These are phyloP conservation scores for Yueomyces sp. DNA, from an alignment of 805 yeast genomes.

Conservation along the genomic window DNA sequence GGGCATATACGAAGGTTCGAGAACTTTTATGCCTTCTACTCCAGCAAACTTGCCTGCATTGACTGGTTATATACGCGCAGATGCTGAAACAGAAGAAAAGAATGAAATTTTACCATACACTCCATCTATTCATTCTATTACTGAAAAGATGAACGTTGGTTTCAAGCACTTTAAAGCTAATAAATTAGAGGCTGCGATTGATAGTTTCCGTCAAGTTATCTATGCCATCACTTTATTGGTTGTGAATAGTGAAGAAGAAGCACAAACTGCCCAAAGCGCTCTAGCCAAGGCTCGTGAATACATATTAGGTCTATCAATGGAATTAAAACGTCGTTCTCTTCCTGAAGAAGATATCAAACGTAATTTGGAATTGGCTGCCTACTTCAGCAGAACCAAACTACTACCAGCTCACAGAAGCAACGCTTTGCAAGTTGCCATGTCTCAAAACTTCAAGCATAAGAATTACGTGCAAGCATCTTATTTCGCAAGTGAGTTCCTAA, in stretches of 20 bases:
- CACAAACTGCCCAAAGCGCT: constrained; percentile 57
- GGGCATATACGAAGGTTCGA: constrained; percentile 72
- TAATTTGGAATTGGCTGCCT: constrained; percentile 88
- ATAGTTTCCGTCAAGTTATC: constrained; percentile 63
- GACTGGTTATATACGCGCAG: constrained; percentile 49
- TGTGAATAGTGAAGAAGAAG: constrained; percentile 65
- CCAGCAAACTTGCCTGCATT: constrained; percentile 63
- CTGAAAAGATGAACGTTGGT: constrained; percentile 49
- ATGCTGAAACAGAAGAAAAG: constrained; percentile 41
- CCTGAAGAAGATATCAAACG: constrained; percentile 64
- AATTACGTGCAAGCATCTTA: constrained; percentile 80
- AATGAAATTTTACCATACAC: constrained; percentile 47
- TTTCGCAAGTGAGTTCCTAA: constrained; percentile 76
- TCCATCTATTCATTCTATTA: constrained; percentile 60
- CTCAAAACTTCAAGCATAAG: constrained; percentile 77
- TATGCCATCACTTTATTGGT: constrained; percentile 61
- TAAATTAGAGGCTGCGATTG: constrained; percentile 71
- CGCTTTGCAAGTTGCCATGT: constrained; percentile 92
- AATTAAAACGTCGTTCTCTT: constrained; percentile 72
- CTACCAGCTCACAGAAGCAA: constrained; percentile 73
- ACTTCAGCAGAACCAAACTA: constrained; percentile 76
- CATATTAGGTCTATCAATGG: constrained; percentile 84
- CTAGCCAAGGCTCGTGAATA: constrained; percentile 74
- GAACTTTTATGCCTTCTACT: constrained; percentile 56
- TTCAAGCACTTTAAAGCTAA: constrained; percentile 75